Conservation (phyloP, 1,284 basidiomycete genomes). For the Cutaneotrichosporon curvatum region DNA sequence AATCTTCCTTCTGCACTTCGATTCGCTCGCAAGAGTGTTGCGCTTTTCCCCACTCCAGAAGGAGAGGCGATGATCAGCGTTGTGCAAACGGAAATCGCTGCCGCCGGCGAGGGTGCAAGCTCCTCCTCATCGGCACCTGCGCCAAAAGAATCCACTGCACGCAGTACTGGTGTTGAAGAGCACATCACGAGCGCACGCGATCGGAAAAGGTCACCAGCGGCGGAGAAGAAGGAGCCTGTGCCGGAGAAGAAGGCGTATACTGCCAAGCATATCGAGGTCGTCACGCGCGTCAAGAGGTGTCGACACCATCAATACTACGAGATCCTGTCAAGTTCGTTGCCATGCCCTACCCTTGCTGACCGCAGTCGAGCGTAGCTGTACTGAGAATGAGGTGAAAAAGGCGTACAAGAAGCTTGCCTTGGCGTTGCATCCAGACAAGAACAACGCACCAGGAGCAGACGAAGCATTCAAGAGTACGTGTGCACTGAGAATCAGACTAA, state of each 20-base stretch:
- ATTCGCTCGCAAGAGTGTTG: slow-evolving; percentile 83
- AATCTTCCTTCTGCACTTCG: slow-evolving; percentile 74
- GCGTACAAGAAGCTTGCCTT: slow-evolving; percentile 97
- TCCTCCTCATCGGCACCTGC: slow-evolving; percentile 17
- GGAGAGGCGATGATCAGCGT: slow-evolving; percentile 52
- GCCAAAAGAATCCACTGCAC: slow-evolving; percentile 13
- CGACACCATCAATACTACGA: slow-evolving; percentile 89
- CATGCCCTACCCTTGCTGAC: neutral
- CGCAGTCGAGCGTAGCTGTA: slow-evolving; percentile 68
- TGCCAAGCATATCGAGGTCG: slow-evolving; percentile 72
- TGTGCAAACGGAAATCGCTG: slow-evolving; percentile 39
- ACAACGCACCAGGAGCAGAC: slow-evolving; percentile 93
- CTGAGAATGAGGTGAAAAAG: slow-evolving; percentile 88
- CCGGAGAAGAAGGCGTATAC: slow-evolving; percentile 70
- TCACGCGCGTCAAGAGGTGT: slow-evolving; percentile 78
- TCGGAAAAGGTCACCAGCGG: slow-evolving; percentile 8
- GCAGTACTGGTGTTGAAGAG: slow-evolving; percentile 42
- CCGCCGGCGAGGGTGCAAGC: slow-evolving; percentile 27
- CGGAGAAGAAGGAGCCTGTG: neutral
- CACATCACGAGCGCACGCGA: slow-evolving; percentile 41
- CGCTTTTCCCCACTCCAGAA: slow-evolving; percentile 74
- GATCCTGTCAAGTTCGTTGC: slow-evolving; percentile 59
- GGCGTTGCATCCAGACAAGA: slow-evolving; percentile 93
- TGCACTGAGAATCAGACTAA: slow-evolving; percentile 2
- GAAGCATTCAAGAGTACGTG: slow-evolving; percentile 93